Evolutionary conservation across 78 protist genomes (phyloP).

Genomic region (Dictyostelium firmibasis): DNA sequence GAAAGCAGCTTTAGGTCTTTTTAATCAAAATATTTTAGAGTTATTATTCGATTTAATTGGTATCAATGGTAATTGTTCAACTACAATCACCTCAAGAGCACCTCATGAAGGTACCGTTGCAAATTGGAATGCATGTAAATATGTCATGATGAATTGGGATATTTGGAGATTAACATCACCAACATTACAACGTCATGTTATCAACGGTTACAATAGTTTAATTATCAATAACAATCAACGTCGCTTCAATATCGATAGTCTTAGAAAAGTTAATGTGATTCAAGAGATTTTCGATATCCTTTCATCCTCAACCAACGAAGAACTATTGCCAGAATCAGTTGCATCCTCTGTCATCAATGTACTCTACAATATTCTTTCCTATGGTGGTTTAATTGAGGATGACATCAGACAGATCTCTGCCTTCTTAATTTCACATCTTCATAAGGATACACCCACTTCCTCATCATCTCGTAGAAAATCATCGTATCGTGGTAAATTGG

Average conservation of each 20-base stretch:
- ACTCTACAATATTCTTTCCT: conserved; percentile 14
- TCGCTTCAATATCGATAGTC: conserved; percentile 27
- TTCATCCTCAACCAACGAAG: not conserved
- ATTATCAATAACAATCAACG: conserved; percentile 32
- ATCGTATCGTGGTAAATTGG: not conserved
- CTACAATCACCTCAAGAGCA: not conserved
- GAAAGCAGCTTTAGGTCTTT: not conserved
- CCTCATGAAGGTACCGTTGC: conserved; percentile 65
- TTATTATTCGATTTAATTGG: conserved; percentile 51
- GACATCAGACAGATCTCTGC: conserved; percentile 35
- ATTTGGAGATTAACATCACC: conserved; percentile 28
- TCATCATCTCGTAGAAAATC: not conserved
- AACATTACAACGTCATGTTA: not conserved
- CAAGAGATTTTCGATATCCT: conserved; percentile 62
- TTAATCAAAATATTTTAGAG: conserved; percentile 11
- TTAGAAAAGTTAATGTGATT: conserved; percentile 44
- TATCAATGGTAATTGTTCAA: conserved; percentile 23
- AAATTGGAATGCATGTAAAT: conserved; percentile 75
- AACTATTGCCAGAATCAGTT: conserved; percentile 5
- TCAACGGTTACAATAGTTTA: conserved; percentile 56
- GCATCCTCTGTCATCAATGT: conserved; percentile 19
- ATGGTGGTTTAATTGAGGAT: conserved; percentile 37
- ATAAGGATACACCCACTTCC: not conserved
- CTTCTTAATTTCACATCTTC: conserved; percentile 36
- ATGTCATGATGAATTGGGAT: conserved; percentile 39